These are phyloP conservation scores for Lipomyces spencermartinsiae DNA, from an alignment of 805 yeast species.

Conservation along the genomic window DNA sequence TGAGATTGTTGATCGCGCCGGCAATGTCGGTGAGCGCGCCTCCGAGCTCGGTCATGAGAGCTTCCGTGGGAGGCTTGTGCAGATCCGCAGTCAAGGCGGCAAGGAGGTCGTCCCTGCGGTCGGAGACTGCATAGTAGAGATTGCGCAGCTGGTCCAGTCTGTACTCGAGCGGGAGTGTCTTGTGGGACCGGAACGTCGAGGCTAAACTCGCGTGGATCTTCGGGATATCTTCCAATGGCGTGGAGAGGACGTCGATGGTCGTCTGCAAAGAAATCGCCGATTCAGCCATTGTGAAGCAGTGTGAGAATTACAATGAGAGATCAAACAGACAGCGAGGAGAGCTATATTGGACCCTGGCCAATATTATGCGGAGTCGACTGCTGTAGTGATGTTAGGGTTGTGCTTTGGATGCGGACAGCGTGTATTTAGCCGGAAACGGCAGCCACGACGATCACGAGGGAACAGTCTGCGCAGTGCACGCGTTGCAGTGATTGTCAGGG, in stretches of 20 bases:
- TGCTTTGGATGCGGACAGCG: neutral
- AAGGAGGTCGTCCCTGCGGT: constrained; percentile 59
- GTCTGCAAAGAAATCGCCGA: neutral
- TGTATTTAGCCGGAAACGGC: neutral
- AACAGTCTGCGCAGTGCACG: neutral
- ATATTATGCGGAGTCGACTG: no score
- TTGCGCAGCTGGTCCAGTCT: constrained; percentile 70
- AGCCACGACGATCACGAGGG: neutral
- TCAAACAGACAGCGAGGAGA: neutral
- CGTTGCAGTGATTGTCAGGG: constrained; percentile 1
- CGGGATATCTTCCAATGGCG: constrained; percentile 56
- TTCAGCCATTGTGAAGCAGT: neutral
- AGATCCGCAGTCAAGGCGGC: constrained; percentile 72
- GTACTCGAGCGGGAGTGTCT: constrained; percentile 58
- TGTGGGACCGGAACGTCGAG: constrained; percentile 53
- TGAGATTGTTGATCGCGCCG: constrained; percentile 63
- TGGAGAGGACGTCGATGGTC: constrained; percentile 5
- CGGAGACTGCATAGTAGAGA: constrained; percentile 66
- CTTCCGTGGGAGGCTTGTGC: constrained; percentile 67
- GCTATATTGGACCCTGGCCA: no score
- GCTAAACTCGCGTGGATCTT: constrained; percentile 53
- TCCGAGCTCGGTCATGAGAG: constrained; percentile 63
- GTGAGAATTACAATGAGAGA: neutral
- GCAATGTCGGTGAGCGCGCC: constrained; percentile 61
- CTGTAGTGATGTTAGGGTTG: neutral